These are phyloP conservation scores for Ceratocystis albifundus DNA, from an alignment of 2,329 filamentous ascomycete species.

Conservation along the genomic window DNA sequence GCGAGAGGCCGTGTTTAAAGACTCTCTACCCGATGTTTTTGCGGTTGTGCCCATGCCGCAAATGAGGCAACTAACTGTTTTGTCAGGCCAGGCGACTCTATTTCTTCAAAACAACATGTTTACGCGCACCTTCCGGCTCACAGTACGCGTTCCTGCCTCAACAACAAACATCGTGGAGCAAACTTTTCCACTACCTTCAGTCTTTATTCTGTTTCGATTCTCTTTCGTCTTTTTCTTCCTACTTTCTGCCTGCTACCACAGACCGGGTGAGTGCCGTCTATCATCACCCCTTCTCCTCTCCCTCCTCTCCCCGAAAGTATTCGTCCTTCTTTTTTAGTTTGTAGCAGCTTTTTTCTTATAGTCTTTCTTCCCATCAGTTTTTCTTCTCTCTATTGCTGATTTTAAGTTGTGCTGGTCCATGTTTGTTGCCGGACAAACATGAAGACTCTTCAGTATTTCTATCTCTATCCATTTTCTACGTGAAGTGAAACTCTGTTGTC, in stretches of 20 bases:
- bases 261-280: background rate
- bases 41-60: background rate
- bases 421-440: conserved; percentile 11
- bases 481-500: conserved; percentile 5
- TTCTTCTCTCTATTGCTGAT: background rate
- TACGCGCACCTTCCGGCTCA: background rate
- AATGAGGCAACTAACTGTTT: background rate
- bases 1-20: too few species aligned
- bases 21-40: background rate
- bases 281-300: background rate
- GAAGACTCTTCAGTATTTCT: conserved; percentile 14
- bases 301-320: background rate
- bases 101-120: background rate
- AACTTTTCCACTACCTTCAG: background rate
- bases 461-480: background rate
- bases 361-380: background rate
- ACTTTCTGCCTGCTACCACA: background rate
- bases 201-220: background rate
- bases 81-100: too few species aligned
- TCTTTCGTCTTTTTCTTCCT: background rate
- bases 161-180: background rate
- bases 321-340: background rate
- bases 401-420: background rate
- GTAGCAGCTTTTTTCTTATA: background rate
- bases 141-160: background rate